phyloP scores from a whole-genome alignment of 1,139 yeast species.

The Pneumocystis carinii region DNA sequence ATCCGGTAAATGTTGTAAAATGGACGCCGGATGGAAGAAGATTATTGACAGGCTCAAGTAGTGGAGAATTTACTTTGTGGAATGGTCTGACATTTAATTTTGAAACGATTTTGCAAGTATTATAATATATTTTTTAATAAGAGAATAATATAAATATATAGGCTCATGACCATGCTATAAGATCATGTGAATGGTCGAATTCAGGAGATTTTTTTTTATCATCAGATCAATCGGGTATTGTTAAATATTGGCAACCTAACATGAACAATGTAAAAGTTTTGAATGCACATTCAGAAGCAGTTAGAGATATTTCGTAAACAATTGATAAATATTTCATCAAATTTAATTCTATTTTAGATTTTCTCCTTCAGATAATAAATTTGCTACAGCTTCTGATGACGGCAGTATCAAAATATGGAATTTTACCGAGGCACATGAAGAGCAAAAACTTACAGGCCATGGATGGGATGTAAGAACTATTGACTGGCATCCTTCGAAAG shows the following conservation, averaged over 20 bases:
- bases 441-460: conserved; percentile 68
- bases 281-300: conserved; percentile 56
- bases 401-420: conserved; percentile 84
- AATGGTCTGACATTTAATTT: conserved; percentile 90
- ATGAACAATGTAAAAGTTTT: conserved; percentile 86
- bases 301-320: conserved; percentile 58
- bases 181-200: conserved; percentile 68
- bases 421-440: conserved; percentile 79
- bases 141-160: neutral
- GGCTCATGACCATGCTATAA: conserved; percentile 85
- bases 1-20: conserved; percentile 73
- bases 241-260: conserved; percentile 96
- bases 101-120: conserved; percentile 79
- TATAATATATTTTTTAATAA: neutral
- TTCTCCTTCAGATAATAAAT: conserved; percentile 79
- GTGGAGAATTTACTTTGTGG: conserved; percentile 96
- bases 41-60: conserved; percentile 73
- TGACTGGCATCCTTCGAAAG: conserved; percentile 89
- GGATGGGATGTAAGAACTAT: conserved; percentile 98
- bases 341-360: conserved; percentile 20
- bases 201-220: conserved; percentile 88
- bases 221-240: conserved; percentile 82
- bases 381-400: conserved; percentile 64
- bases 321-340: neutral
- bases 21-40: conserved; percentile 98